These are phyloP conservation scores for Nemophila menziesii DNA, from an alignment of 257 asterid species.

Conservation along the genomic window DNA sequence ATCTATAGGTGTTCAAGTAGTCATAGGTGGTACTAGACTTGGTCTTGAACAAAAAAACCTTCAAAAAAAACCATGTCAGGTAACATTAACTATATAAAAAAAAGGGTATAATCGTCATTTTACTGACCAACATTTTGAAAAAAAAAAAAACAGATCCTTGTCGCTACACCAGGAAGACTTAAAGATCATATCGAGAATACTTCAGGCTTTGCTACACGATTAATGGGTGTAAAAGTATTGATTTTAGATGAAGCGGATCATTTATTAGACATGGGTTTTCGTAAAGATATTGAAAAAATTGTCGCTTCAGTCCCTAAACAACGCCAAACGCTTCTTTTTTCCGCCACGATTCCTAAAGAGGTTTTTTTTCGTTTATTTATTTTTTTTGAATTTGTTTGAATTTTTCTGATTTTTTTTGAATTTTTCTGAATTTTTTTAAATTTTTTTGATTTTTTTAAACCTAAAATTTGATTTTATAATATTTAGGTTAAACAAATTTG, in stretches of 20 bases:
- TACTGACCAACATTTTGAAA: background rate
- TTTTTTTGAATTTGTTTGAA: too few species aligned
- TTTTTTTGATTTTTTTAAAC: too few species aligned
- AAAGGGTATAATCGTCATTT: too few species aligned
- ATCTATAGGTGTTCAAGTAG: slow-evolving; percentile 93
- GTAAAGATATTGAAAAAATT: slow-evolving; percentile 82
- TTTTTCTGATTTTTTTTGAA: too few species aligned
- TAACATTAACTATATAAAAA: background rate
- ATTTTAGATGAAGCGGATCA: slow-evolving; percentile 98
- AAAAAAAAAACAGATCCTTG: slow-evolving; percentile 55
- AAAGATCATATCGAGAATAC: slow-evolving; percentile 91
- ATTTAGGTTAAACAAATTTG: slow-evolving; percentile 65
- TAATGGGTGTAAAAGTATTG: slow-evolving; percentile 88
- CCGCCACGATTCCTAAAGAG: slow-evolving; percentile 92
- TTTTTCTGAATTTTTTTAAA: too few species aligned
- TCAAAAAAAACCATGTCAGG: slow-evolving; percentile 80
- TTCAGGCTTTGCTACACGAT: slow-evolving; percentile 85
- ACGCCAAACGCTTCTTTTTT: slow-evolving; percentile 92
- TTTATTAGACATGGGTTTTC: slow-evolving; percentile 94
- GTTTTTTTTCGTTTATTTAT: background rate
- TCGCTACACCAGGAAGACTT: slow-evolving; percentile 98
- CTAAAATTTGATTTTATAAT: too few species aligned
- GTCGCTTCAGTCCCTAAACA: slow-evolving; percentile 88
- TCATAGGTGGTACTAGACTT: slow-evolving; percentile 88
- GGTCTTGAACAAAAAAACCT: slow-evolving; percentile 78